Conservation (phyloP, 768 basidiomycete species). For the Lactarius sp. region DNA sequence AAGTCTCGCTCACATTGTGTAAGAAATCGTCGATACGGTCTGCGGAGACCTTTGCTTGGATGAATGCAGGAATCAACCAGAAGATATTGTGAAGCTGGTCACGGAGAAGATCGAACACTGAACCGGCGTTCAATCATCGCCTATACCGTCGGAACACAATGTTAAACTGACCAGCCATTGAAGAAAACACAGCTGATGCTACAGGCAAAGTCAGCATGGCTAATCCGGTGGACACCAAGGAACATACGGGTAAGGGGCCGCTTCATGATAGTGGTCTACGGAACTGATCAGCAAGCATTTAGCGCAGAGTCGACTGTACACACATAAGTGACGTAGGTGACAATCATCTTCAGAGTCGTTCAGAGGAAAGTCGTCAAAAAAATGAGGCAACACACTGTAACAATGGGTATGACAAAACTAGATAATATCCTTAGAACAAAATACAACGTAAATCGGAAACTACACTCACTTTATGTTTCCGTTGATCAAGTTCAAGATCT, state of each 20-base stretch:
- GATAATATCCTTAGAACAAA: background rate
- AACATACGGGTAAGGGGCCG: conserved; percentile 31
- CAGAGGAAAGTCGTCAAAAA: background rate
- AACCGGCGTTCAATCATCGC: background rate
- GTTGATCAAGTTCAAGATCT: conserved; percentile 35
- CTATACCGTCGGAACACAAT: background rate
- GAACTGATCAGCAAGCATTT: background rate
- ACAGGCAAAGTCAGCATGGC: background rate
- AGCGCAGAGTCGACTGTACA: background rate
- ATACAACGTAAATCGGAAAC: background rate
- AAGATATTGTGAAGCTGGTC: conserved; percentile 32
- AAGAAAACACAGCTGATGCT: conserved; percentile 32
- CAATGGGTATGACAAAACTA: conserved; percentile 37
- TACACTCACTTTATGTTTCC: conserved; percentile 31
- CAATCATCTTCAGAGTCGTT: conserved; percentile 31
- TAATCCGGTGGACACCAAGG: background rate
- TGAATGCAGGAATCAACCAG: conserved; percentile 27
- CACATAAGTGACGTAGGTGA: conserved; percentile 35
- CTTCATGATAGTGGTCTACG: conserved; percentile 33
- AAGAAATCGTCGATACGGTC: conserved; percentile 40
- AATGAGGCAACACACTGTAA: conserved; percentile 28
- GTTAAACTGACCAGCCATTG: conserved; percentile 25
- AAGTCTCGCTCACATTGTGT: conserved; percentile 25
- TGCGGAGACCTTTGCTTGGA: conserved; percentile 37
- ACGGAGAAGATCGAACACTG: conserved; percentile 40